Conservation (phyloP, 2,329 filamentous ascomycete genomes). For the Pyricularia sp. region DNA sequence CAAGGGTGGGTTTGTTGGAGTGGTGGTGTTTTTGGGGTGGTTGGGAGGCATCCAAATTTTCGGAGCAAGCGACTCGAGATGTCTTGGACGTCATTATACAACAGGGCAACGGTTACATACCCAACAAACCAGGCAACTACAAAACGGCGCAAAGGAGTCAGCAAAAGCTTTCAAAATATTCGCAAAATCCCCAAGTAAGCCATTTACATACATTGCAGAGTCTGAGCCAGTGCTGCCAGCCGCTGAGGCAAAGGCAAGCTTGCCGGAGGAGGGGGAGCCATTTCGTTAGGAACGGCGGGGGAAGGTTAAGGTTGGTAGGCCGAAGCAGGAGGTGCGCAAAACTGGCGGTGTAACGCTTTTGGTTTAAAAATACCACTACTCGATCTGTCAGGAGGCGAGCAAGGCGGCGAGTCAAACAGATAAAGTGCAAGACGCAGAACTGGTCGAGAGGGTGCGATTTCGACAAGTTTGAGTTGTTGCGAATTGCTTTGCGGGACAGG, state of each 20-base stretch:
- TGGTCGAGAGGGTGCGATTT: background rate
- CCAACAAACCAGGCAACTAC: constrained; percentile 71
- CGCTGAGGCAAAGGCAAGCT: constrained; percentile 64
- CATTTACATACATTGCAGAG: constrained; percentile 71
- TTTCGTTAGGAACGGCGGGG: constrained; percentile 19
- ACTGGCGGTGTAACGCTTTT: background rate
- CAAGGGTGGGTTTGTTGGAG: background rate
- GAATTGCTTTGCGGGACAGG: background rate
- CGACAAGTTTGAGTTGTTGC: background rate
- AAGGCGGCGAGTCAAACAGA: background rate
- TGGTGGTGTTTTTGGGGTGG: background rate
- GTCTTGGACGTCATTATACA: background rate
- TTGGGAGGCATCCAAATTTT: background rate
- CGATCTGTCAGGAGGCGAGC: background rate
- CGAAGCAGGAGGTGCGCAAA: background rate
- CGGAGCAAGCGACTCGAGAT: background rate
- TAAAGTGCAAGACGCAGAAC: background rate
- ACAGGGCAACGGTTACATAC: constrained; percentile 42
- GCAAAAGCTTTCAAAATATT: background rate
- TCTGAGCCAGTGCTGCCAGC: constrained; percentile 71
- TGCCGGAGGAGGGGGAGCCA: constrained; percentile 67
- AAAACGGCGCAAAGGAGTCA: constrained; percentile 9
- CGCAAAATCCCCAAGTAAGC: background rate
- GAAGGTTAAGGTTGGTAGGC: background rate
- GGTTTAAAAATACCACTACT: background rate